Base-by-base conservation (phyloP, 1,139 yeast genomes). In the Magnusiomyces starmeri region DNA sequence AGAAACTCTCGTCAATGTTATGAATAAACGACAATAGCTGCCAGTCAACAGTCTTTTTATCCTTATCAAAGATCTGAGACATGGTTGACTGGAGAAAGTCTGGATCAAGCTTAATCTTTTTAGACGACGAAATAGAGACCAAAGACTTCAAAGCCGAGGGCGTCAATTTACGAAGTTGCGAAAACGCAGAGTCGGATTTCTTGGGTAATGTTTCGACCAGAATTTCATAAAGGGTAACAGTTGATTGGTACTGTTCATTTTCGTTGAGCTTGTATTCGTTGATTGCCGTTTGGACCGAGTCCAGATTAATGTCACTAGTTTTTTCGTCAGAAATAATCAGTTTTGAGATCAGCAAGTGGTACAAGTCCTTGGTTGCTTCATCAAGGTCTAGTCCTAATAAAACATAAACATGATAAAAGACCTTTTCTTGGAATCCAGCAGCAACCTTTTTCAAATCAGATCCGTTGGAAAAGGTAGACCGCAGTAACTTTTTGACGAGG, bases 391-490 rank as follows among this genome's bases (percentile, higher is more conserved):
- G 44, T 2, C 54, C 52, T 4, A 54, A 43, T 2, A 41, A n/a
- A 12, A 51, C 39, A 49, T 51, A 54, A 7, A 51, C 51, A 3
- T n/a, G 21, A 2, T 49, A 26, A 14, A 51, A 29, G 20, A 42
- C 14, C 43, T 54, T 54, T 9, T 47, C 22, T 25, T 51, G 49
- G 43, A 54, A 54, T 2, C 29, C 18, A 2, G 53, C 24, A n/a
- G 49, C 42, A 10, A 54, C 2, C 16, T 51, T 51, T 46, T 50
- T 47, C 25, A 54, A n/a, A 22, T 54, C 56, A 14, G 48, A 46
- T 14, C 29, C 12, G 21, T 40, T 43, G 8, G 48, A 34, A 4
- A 46, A 18, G 2, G 43, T 46, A n/a, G 48, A 46, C 24, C 37
- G 35, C 16, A 46, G 8, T 9, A 46, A 34, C 16, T 46, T 34